Base-by-base conservation (phyloP, 2,329 filamentous ascomycete genomes). In the Sordariomycetes sp. region DNA sequence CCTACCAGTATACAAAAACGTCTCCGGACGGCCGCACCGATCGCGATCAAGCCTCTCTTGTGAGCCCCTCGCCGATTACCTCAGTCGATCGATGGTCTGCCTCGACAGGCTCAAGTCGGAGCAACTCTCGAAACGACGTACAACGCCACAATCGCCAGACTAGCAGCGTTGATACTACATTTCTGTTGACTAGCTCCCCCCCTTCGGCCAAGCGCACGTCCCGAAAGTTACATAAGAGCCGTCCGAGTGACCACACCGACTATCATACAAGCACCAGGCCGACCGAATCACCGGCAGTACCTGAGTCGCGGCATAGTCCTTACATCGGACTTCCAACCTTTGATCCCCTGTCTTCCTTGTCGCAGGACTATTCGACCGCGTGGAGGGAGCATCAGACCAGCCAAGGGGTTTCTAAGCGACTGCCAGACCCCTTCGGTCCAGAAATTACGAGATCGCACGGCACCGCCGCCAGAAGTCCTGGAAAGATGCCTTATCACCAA, bases 71-170 rank as follows among this genome's bases (percentile, higher is more conserved):
- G n/a, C n/a, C n/a, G n/a, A n/a, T n/a, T n/a, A n/a, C n/a, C n/a
- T n/a, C n/a, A n/a, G n/a, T n/a, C n/a, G 39, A 67, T 46, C 63
- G 68, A 46, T 71, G 68, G 68, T 72, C 69, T 27, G 55, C 59
- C 15, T 74, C 70, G 11, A 70, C 69, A 33, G 49, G 56, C 8
- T 72, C 69, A 27, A 72, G 63, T 39, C 62, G 57, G 42, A 53
- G 30, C 7, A 28, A 29, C 30, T 28, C 42, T 40, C 45, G 27
- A 57, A 57, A 24, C 21, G n/a, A 24, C 21, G 21, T n/a, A 24
- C n/a, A n/a, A n/a, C n/a, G n/a, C n/a, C n/a, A n/a, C 21, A n/a
- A 8, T 25, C 58, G 59, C 32, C 64, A 61, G 37, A 54, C 64
- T 46, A 69, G 64, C 48, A 69, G 64, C 46, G 47, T 63, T 35